Conservation (phyloP, 1,139 yeast genomes). For the Kodamaea anthophila region DNA sequence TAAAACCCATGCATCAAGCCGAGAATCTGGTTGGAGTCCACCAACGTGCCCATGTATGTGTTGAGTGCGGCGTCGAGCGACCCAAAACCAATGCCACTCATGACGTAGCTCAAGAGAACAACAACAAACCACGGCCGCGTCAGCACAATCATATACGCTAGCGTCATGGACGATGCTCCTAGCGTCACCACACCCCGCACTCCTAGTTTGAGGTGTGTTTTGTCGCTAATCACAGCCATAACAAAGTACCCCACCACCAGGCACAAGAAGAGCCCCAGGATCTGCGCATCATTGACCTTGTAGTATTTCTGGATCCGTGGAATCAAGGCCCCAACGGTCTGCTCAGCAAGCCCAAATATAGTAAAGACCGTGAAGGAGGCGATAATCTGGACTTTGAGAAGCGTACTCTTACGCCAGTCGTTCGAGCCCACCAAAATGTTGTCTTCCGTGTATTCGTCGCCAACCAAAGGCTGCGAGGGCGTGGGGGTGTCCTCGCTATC, state of each 20-base stretch:
- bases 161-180: constrained; percentile 28
- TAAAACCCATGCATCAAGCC: constrained; percentile 65
- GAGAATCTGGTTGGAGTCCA: constrained; percentile 54
- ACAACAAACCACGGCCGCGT: constrained; percentile 32
- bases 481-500: too few relatives aligned
- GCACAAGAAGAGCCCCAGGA: constrained; percentile 30
- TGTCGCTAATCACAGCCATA: constrained; percentile 33
- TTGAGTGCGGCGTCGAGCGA: constrained; percentile 55
- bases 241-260: constrained; percentile 33
- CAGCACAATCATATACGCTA: constrained; percentile 23
- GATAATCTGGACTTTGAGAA: constrained; percentile 35
- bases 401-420: constrained; percentile 35
- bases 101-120: constrained; percentile 29
- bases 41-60: constrained; percentile 52
- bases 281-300: constrained; percentile 35
- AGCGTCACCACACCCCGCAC: constrained; percentile 32
- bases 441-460: constrained; percentile 6
- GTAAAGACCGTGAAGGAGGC: constrained; percentile 33
- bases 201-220: constrained; percentile 28
- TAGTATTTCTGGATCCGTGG: constrained; percentile 44
- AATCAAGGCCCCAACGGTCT: constrained; percentile 50
- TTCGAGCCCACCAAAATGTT: constrained; percentile 26
- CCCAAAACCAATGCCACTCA: constrained; percentile 57
- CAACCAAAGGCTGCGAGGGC: too few relatives aligned
- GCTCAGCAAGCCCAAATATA: constrained; percentile 51